Evolutionary conservation across 805 yeast species (phyloP).

Genomic region (Novakomyces olei): DNA sequence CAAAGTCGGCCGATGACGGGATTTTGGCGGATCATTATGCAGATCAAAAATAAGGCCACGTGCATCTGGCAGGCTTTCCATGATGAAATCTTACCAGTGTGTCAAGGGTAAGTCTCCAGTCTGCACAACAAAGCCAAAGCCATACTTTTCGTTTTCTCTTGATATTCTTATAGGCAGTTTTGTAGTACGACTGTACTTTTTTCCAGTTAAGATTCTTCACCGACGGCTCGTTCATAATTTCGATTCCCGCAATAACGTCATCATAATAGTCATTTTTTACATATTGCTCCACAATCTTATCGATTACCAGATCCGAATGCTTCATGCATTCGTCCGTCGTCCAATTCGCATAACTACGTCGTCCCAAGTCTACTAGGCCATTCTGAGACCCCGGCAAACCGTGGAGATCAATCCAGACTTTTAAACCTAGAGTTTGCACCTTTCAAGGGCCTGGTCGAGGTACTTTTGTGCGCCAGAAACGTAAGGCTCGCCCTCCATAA

Average conservation of each 20-base stretch:
- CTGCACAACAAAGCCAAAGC: too few relatives aligned
- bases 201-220: constrained; percentile 26
- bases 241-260: constrained; percentile 65
- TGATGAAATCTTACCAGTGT: too few relatives aligned
- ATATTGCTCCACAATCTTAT: constrained; percentile 36
- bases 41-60: too few relatives aligned
- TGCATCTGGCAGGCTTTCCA: too few relatives aligned
- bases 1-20: too few relatives aligned
- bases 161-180: constrained; percentile 47
- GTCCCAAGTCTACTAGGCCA: constrained; percentile 87
- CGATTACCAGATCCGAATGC: constrained; percentile 33
- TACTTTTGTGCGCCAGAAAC: constrained; percentile 60
- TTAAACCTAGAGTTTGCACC: constrained; percentile 38
- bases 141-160: too few relatives aligned
- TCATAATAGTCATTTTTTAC: constrained; percentile 36
- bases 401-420: constrained; percentile 80
- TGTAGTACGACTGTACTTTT: constrained; percentile 34
- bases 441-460: constrained; percentile 54
- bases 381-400: constrained; percentile 96
- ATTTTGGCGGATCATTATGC: too few relatives aligned
- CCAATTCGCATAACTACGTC: constrained; percentile 41
- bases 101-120: too few relatives aligned
- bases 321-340: constrained; percentile 28
- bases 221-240: constrained; percentile 68
- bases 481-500: constrained; percentile 50